Evolutionary conservation across 2,329 filamentous ascomycete genomes (phyloP), one percentile per base, ranked within the genome.

Genomic region (Xylariaceae sp.): DNA sequence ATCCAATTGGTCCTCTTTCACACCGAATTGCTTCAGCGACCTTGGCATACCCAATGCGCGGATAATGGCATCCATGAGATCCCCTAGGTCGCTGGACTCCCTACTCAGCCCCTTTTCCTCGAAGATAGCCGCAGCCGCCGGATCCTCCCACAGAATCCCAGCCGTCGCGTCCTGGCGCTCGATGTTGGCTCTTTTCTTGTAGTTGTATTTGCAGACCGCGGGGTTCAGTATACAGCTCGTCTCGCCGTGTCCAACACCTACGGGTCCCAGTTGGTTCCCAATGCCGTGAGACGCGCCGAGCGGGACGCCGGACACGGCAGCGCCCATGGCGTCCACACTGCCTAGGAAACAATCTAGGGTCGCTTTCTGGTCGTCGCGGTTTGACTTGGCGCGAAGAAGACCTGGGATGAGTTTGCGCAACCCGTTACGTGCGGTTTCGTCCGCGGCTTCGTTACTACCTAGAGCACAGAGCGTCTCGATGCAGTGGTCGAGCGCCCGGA

Each of bases 191-290:
- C 71, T 71, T 43, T 70, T 62, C 33, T 59, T 62, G 2, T 68
- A 66, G 49, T 83, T 85, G 58, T 71, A 83, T 58, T 75, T 77
- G 59, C 77, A 77, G 6, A 84, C 78, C 1, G 75, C 72, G 0
- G 80, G 79, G 33, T 76, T 68, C 48, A 80, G 67, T 41, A 77
- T 74, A 59, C 75, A 84, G 56, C 75, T 80, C 27, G 80, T 84
- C 62, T 82, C 79, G 11, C 81, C 81, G 58, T 85, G 80, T 0
- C 76, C 75, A 2, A 83, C 80, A 0, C 80, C 80, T 3, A 79
- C 61, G 0, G 79, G 78, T 0, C 76, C 76, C 0, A 80, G 68
- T 58, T 76, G 75, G 58, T 79, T 75, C 4, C 75, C 75, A 50
- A 80, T 78, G 0, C 73, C 76, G 55, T 80, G 75, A 54, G 74